Evolutionary conservation across 2,329 filamentous ascomycete genomes (phyloP).

Genomic region (Trichoderma gracile): DNA sequence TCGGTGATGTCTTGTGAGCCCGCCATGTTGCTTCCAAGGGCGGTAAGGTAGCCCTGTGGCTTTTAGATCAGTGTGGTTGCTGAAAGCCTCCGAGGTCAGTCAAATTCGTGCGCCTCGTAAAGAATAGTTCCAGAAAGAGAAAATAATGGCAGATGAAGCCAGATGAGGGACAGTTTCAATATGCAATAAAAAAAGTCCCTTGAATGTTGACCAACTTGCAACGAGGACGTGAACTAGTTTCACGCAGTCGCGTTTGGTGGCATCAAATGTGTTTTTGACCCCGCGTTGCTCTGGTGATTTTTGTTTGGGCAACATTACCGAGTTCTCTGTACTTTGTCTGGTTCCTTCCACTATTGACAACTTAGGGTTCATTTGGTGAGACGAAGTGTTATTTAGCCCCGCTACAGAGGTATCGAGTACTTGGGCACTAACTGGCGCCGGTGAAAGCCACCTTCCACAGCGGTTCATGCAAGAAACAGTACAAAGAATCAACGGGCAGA

Average conservation of each 20-base stretch:
- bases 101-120: not conserved
- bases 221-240: not conserved
- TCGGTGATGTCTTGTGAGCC: constrained; percentile 58
- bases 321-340: not conserved
- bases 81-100: not conserved
- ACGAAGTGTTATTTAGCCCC: not conserved
- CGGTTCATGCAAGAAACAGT: not conserved
- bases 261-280: constrained; percentile 9
- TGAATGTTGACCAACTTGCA: constrained; percentile 1
- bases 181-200: not conserved
- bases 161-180: not conserved
- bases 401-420: not conserved
- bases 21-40: constrained; percentile 46
- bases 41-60: constrained; percentile 7
- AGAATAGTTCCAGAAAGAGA: not conserved
- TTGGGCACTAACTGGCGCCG: constrained; percentile 5
- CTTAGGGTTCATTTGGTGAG: too few species aligned
- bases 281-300: constrained; percentile 21
- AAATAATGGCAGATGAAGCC: not conserved
- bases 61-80: not conserved
- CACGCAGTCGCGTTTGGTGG: constrained; percentile 1
- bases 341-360: not conserved
- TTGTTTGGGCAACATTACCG: not conserved
- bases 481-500: too few species aligned
- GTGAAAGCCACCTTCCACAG: not conserved